phyloP scores from a whole-genome alignment of 1,284 basidiomycete genomes.

The Rhodotorula sp. region DNA sequence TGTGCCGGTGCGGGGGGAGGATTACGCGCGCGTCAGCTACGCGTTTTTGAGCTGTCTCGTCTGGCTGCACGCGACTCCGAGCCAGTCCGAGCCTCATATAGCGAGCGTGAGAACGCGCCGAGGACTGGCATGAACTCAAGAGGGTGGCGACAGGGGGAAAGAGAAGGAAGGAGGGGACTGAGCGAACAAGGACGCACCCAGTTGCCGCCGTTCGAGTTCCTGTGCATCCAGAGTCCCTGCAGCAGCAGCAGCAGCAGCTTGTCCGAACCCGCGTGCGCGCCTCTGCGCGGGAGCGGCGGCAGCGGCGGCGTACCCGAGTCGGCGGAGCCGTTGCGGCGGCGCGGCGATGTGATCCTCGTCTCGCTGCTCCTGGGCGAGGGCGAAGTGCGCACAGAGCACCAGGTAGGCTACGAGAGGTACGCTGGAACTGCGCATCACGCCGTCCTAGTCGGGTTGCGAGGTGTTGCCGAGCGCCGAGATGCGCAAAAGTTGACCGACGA shows the following conservation, averaged over 20 bases:
- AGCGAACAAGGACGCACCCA: slow-evolving; percentile 1
- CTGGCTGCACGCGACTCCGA: too few species aligned
- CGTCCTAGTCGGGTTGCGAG: not conserved
- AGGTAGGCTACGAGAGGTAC: not conserved
- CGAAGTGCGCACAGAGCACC: not conserved
- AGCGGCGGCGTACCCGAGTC: slow-evolving; percentile 7
- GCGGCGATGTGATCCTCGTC: not conserved
- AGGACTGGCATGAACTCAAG: too few species aligned
- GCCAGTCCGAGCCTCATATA: too few species aligned
- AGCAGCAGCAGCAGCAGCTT: not conserved
- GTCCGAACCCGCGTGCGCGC: slow-evolving; percentile 1
- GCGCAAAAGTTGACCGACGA: not conserved
- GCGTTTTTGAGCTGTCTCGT: too few species aligned
- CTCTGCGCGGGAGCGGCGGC: not conserved
- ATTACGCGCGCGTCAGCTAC: not conserved
- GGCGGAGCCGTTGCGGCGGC: slow-evolving; percentile 4
- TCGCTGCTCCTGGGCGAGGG: not conserved
- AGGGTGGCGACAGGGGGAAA: not conserved
- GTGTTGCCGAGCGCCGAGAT: too few species aligned
- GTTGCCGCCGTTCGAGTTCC: not conserved
- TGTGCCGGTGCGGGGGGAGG: not conserved
- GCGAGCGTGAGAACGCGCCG: too few species aligned
- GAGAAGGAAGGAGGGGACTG: not conserved
- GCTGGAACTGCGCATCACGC: not conserved
- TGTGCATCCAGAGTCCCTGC: not conserved